Evolutionary conservation across 2,329 filamentous ascomycete species (phyloP), one percentile per base, ranked within the genome.

Genomic region (Fusarium redolens): DNA sequence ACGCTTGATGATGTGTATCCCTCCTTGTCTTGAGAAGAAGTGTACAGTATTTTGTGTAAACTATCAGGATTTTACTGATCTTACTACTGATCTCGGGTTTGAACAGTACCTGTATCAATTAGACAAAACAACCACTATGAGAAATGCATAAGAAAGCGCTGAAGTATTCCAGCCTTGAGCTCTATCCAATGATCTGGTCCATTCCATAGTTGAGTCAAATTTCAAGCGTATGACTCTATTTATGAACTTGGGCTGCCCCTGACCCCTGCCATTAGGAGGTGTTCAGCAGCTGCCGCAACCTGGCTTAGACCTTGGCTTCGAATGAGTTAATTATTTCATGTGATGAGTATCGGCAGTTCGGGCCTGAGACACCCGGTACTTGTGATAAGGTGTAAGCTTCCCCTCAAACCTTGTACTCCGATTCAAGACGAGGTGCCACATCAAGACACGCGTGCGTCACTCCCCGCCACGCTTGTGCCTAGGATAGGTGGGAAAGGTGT

Each of bases 381-480:
- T 65, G 44, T 7, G 17, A 52, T 65, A 61, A 41, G 22, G 56
- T 61, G 71, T 41, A 38, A 25, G 20, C 25, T 58, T n/a, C 71
- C 50, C 55, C 45, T 54, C 47, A 59, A 50, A 58, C 15, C 41
- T 65, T 74, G 71, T 73, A 73, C 51, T 69, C 54, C 38, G 35
- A 47, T 44, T 37, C 40, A 50, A 41, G n/a, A 69, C 52, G 66
- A 69, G 44, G 44, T 61, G 71, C 59, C 62, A 61, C 60, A 47
- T 38, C 38, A 35, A 68, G 68, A 73, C 63, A 69, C 35, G 71
- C 48, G 47, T 73, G 71, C 71, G 71, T 73, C 71, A 73, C 71
- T 69, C 68, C 58, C 67, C 59, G 71, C 71, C 71, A 69, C 68
- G 63, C 63, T 65, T 57, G 68, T 35, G 63, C 57, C 47, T 50